A percentile compares a stretch with the other conserved stretches of the same genome.
Conservation (phyloP, 768 basidiomycete species). For the Leccinum imitatum region DNA sequence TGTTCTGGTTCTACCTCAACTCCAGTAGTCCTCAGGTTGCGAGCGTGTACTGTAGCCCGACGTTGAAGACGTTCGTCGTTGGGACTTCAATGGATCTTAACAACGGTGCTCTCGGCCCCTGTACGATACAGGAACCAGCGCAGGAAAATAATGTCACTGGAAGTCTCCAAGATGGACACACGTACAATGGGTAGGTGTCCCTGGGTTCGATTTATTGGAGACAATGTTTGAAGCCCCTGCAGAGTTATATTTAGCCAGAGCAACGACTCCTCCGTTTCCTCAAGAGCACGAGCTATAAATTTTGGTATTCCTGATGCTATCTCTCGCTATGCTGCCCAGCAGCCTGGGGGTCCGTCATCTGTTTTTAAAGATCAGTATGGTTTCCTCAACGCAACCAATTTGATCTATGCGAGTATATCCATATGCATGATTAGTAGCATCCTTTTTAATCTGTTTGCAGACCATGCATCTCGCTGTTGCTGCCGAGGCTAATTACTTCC, state of each 20-base stretch:
- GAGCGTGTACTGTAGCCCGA: conserved; percentile 59
- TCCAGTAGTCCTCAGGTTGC: conserved; percentile 39
- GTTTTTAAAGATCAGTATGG: conserved; percentile 50
- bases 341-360: conserved; percentile 39
- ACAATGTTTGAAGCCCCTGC: neutral
- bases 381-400: conserved; percentile 51
- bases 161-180: conserved; percentile 40
- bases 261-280: conserved; percentile 46
- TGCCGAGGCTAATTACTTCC: conserved; percentile 62
- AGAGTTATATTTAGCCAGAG: conserved; percentile 44
- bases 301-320: conserved; percentile 63
- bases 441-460: conserved; percentile 30
- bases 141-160: conserved; percentile 51
- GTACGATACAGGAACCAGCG: conserved; percentile 32
- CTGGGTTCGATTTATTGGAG: neutral
- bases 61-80: conserved; percentile 45
- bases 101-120: conserved; percentile 41
- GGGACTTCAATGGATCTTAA: conserved; percentile 43
- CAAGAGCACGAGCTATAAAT: conserved; percentile 48
- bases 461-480: conserved; percentile 57
- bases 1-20: conserved; percentile 65
- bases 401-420: conserved; percentile 32
- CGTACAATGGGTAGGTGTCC: conserved; percentile 57
- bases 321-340: conserved; percentile 48
- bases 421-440: neutral